Percentiles rank a stretch among this genome's conserved stretches.
Evolutionary conservation across 306 rosid genomes (phyloP).

Genomic region (peach (Prunus persica)): DNA sequence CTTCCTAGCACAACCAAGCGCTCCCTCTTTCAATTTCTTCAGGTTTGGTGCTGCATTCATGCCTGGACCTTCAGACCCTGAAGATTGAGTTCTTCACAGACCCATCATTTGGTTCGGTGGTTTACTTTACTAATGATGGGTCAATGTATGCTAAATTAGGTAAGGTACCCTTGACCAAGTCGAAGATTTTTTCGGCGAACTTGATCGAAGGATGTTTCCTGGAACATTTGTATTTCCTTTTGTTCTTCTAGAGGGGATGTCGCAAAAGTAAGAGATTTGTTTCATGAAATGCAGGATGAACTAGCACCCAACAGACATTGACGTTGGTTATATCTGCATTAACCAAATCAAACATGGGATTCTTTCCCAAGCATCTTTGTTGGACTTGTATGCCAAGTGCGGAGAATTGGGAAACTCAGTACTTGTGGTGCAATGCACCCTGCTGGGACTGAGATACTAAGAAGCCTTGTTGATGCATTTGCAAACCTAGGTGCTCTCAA

Average conservation of each 20-base stretch:
- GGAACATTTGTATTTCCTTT: slow-evolving; percentile 45
- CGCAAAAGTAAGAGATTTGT: slow-evolving; percentile 26
- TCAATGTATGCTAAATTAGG: slow-evolving; percentile 44
- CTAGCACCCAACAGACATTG: slow-evolving; percentile 32
- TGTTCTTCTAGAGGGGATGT: slow-evolving; percentile 31
- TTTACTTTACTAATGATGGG: slow-evolving; percentile 15
- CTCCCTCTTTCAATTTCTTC: too few species aligned
- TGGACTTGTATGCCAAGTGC: slow-evolving; percentile 49
- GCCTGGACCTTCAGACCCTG: too few species aligned
- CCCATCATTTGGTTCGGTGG: too few species aligned
- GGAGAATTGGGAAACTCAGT: slow-evolving; percentile 36
- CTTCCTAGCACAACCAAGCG: too few species aligned
- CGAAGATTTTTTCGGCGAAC: slow-evolving; percentile 36
- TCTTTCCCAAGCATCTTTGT: slow-evolving; percentile 36
- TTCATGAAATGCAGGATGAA: slow-evolving; percentile 32
- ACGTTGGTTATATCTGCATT: slow-evolving; percentile 45
- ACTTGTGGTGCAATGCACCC: slow-evolving; percentile 38
- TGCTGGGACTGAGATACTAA: slow-evolving; percentile 36
- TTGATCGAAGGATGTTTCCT: slow-evolving; percentile 38
- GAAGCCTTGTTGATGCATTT: slow-evolving; percentile 47
- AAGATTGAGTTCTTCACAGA: too few species aligned
- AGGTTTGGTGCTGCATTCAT: too few species aligned
- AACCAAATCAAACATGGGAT: slow-evolving; percentile 31
- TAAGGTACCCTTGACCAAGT: slow-evolving; percentile 29
- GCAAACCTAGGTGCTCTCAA: slow-evolving; percentile 53